These are phyloP conservation scores for Salvia rosmarinus DNA, from an alignment of 257 asterid genomes.

Conservation along the genomic window DNA sequence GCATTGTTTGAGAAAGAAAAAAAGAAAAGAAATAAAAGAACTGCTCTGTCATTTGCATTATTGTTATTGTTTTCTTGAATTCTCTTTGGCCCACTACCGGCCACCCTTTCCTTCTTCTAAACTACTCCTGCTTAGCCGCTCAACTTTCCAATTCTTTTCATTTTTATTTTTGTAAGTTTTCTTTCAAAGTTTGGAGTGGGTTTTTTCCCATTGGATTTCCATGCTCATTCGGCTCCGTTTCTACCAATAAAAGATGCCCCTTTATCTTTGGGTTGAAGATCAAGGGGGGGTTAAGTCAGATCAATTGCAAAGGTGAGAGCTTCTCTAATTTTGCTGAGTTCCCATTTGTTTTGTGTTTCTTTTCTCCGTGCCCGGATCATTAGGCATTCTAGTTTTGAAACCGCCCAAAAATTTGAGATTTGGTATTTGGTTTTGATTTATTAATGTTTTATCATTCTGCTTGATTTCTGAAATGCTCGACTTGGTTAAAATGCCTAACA, in stretches of 20 bases:
- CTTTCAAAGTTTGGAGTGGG: conserved; percentile 32
- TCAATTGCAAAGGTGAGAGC: conserved; percentile 50
- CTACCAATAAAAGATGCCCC: conserved; percentile 36
- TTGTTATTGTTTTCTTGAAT: conserved; percentile 46
- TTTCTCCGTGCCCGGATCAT: conserved; percentile 30
- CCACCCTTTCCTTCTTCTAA: conserved; percentile 49
- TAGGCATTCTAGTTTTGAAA: conserved; percentile 38
- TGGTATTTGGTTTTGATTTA: conserved; percentile 29
- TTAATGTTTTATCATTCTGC: conserved; percentile 7
- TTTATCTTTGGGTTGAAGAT: conserved; percentile 60
- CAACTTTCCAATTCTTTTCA: conserved; percentile 37
- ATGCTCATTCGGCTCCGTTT: conserved; percentile 49
- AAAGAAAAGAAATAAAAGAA: not conserved
- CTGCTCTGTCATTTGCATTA: conserved; percentile 30
- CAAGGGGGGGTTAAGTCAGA: conserved; percentile 62
- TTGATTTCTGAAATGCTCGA: conserved; percentile 27
- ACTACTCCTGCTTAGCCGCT: conserved; percentile 49
- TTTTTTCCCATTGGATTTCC: conserved; percentile 59
- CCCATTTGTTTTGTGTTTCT: not conserved
- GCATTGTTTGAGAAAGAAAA: conserved; percentile 40
- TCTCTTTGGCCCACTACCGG: conserved; percentile 62
- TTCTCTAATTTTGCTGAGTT: conserved; percentile 31
- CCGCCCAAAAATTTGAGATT: conserved; percentile 30
- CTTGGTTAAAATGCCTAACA: conserved; percentile 19
- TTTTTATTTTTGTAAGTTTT: conserved; percentile 12